Evolutionary conservation across 176 grass and related monocot genomes (phyloP), one percentile per base, ranked within the genome.

Genomic region (Guadua angustifolia): DNA sequence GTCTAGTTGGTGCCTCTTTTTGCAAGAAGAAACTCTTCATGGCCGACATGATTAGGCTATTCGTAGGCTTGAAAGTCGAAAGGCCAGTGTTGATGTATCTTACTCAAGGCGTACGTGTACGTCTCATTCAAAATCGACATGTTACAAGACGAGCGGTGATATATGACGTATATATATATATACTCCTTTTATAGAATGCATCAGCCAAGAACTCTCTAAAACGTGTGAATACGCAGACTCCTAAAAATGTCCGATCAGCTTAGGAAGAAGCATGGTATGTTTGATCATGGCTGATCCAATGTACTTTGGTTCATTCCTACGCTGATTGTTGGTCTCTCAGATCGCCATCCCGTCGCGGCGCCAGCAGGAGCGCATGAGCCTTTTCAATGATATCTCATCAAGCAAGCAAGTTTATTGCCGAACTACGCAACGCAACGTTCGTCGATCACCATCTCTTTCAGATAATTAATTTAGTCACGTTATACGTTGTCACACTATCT

Each of bases 21-120:
- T 8, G 21, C 60, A 36, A 42, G 62, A 18, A 52, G 29, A 29
- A 29, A 29, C 29, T 29, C 29, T 52, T 32, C 53, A 68, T 77
- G 83, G 77, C 71, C 53, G 71, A 71, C 71, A 85, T 35, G 61
- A 81, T 51, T 36, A 33, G 38, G 52, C 44, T 52, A 59, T 65
- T 75, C 59, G 70, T 21, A 84, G 43, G 18, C 13, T 25, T 24
- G 39, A 80, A 81, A 74, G 59, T 22, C 58, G 12, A 12, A 49
- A 71, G 46, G 57, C 26, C 21, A 21, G 58, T 4, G 47, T 8
- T 43, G 13, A 73, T 9, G 16, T 15, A 71, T 76, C 61, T 58
- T 60, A 18, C 33, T 84, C 81, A 79, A 32, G 38, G 49, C 32
- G 29, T 29, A 29, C 1, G 32, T 56, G 17, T 63, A 55, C 35